These are phyloP conservation scores for Golubevia pallescens DNA, from an alignment of 1,284 basidiomycete species.

Conservation along the genomic window DNA sequence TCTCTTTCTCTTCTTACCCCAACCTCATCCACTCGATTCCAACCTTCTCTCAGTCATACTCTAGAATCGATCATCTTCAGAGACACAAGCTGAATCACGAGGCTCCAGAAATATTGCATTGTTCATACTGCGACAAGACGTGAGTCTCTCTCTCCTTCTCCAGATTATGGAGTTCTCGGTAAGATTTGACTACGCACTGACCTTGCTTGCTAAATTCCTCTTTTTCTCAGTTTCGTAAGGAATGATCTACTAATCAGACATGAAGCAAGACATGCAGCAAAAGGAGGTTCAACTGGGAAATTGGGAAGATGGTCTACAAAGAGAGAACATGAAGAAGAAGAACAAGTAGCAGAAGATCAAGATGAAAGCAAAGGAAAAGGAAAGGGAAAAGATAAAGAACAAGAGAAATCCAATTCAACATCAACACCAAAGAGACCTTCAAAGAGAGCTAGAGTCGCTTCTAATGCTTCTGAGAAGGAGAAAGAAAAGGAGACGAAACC, in stretches of 20 bases:
- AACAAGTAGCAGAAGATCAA: conserved; percentile 6
- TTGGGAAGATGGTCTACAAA: conserved; percentile 41
- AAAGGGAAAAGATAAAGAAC: conserved; percentile 1
- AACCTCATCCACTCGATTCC: no score
- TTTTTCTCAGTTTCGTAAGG: conserved; percentile 23
- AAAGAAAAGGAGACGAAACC: no score
- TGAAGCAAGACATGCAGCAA: conserved; percentile 34
- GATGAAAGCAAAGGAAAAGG: not conserved
- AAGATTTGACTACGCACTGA: no score
- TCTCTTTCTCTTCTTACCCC: no score
- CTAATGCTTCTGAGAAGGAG: no score
- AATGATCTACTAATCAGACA: conserved; percentile 42
- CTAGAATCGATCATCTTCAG: conserved; percentile 39
- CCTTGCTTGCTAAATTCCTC: no score
- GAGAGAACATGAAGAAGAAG: conserved; percentile 24
- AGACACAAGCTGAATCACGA: conserved; percentile 47
- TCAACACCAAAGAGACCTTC: conserved; percentile 9
- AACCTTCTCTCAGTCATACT: conserved; percentile 18
- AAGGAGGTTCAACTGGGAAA: conserved; percentile 21
- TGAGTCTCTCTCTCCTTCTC: conserved; percentile 5
- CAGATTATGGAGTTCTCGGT: no score
- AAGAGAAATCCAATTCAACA: conserved; percentile 12
- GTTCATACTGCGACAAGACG: conserved; percentile 44
- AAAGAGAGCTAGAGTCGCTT: no score
- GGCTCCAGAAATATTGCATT: conserved; percentile 28